Conservation (phyloP, 305 asterid genomes). For the Fraxinus greggii region DNA sequence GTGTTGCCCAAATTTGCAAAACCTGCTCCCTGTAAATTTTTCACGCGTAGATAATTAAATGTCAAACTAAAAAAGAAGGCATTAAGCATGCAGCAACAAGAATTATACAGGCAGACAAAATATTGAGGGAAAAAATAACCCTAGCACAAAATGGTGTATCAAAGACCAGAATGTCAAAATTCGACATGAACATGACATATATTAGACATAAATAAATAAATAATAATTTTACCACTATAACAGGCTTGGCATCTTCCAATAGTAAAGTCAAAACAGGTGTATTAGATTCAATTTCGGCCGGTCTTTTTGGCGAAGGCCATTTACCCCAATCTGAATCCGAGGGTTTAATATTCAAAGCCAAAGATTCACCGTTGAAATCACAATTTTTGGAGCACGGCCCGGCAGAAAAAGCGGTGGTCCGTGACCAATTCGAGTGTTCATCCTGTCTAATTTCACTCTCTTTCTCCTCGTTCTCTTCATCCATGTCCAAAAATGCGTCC, state of each 20-base stretch:
- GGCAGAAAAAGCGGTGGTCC: slow-evolving; percentile 10
- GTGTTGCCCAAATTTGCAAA: slow-evolving; percentile 74
- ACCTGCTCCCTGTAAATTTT: slow-evolving; percentile 71
- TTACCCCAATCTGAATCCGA: slow-evolving; percentile 20
- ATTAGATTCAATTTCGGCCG: slow-evolving; percentile 1
- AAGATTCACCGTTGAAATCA: slow-evolving; percentile 8
- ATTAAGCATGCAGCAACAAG: neutral
- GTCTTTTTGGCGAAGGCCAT: slow-evolving; percentile 1
- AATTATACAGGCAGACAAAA: neutral
- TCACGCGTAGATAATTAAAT: neutral
- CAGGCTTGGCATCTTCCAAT: slow-evolving; percentile 16
- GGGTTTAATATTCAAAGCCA: slow-evolving; percentile 20
- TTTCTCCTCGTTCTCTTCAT: slow-evolving; percentile 22
- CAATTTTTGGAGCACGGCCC: slow-evolving; percentile 25
- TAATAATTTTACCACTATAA: slow-evolving; percentile 9
- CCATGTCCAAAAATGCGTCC: slow-evolving; percentile 28
- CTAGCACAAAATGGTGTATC: neutral
- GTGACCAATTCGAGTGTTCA: slow-evolving; percentile 20
- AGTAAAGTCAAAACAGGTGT: slow-evolving; percentile 10
- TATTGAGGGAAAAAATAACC: neutral
- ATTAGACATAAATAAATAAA: neutral
- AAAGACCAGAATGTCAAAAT: neutral
- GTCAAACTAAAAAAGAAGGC: neutral
- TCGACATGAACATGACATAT: neutral
- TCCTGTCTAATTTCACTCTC: slow-evolving; percentile 21